phyloP scores from a whole-genome alignment of 2,329 filamentous ascomycete genomes.

The Elsinoe arachidis region DNA sequence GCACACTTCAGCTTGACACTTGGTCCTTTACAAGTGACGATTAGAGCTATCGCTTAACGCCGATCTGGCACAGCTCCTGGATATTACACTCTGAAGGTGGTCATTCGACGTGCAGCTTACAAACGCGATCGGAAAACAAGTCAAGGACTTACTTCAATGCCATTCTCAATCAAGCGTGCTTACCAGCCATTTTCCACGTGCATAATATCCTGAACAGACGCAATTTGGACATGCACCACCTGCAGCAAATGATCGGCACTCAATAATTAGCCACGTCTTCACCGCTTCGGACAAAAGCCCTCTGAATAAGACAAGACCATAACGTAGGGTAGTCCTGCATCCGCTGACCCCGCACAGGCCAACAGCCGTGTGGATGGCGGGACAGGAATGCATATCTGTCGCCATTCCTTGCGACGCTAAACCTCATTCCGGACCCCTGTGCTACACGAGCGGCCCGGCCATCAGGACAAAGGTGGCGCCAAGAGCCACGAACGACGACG shows the following conservation, averaged over 20 bases:
- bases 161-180: too few relatives aligned
- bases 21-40: too few relatives aligned
- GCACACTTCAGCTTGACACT: not conserved
- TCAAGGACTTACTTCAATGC: too few relatives aligned
- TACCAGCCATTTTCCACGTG: too few relatives aligned
- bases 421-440: conserved; percentile 7
- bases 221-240: too few relatives aligned
- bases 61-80: too few relatives aligned
- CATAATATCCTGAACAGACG: too few relatives aligned
- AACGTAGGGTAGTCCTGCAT: not conserved
- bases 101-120: too few relatives aligned
- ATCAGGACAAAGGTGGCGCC: not conserved
- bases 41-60: too few relatives aligned
- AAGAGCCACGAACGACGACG: not conserved
- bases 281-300: not conserved
- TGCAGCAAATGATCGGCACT: not conserved
- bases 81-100: too few relatives aligned
- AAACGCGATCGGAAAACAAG: too few relatives aligned
- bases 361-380: not conserved
- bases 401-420: conserved; percentile 5
- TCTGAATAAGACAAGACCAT: not conserved
- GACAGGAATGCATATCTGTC: conserved; percentile 4
- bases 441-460: conserved; percentile 2
- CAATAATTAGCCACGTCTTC: not conserved
- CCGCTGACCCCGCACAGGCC: not conserved